Percentiles rank a stretch among this genome's conserved stretches.
These are phyloP conservation scores for Mortierella sp. DNA, from an alignment of 371 early-diverging fungal genomes.

Conservation along the genomic window DNA sequence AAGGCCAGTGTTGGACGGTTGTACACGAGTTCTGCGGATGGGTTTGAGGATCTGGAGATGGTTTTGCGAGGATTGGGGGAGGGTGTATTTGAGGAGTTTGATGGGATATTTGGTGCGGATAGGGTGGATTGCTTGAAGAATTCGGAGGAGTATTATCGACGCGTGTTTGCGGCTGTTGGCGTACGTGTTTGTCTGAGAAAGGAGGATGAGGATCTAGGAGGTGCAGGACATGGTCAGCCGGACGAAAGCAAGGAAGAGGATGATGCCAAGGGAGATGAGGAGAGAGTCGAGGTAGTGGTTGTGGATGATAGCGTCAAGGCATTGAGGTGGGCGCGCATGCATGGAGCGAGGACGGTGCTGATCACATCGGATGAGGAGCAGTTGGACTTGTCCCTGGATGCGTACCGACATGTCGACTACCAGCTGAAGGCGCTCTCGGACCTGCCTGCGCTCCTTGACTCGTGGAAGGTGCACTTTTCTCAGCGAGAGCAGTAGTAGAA, in stretches of 20 bases:
- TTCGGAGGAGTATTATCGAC: slow-evolving; percentile 26
- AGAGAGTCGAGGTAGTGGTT: slow-evolving; percentile 35
- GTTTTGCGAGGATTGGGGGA: slow-evolving; percentile 28
- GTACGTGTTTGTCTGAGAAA: not conserved
- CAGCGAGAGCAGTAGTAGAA: too few species aligned
- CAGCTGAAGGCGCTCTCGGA: slow-evolving; percentile 32
- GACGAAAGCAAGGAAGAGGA: not conserved
- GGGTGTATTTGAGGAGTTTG: slow-evolving; percentile 32
- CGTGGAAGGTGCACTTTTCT: slow-evolving; percentile 19
- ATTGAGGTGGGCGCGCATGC: slow-evolving; percentile 28
- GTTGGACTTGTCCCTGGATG: slow-evolving; percentile 30
- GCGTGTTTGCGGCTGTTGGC: slow-evolving; percentile 27
- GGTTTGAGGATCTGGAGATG: slow-evolving; percentile 33
- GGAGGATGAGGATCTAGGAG: not conserved
- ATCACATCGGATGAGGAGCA: slow-evolving; percentile 18
- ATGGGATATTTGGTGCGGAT: slow-evolving; percentile 39
- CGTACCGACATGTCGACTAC: slow-evolving; percentile 31
- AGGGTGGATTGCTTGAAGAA: slow-evolving; percentile 39
- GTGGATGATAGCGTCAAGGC: slow-evolving; percentile 43
- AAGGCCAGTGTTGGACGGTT: slow-evolving; percentile 7
- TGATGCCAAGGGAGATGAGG: not conserved
- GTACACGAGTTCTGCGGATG: slow-evolving; percentile 44
- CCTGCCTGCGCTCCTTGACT: slow-evolving; percentile 35
- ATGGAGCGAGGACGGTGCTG: slow-evolving; percentile 45
- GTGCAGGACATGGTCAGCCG: not conserved